These are phyloP conservation scores for Fraxinus excelsior DNA, from an alignment of 257 asterid genomes.

Conservation along the genomic window DNA sequence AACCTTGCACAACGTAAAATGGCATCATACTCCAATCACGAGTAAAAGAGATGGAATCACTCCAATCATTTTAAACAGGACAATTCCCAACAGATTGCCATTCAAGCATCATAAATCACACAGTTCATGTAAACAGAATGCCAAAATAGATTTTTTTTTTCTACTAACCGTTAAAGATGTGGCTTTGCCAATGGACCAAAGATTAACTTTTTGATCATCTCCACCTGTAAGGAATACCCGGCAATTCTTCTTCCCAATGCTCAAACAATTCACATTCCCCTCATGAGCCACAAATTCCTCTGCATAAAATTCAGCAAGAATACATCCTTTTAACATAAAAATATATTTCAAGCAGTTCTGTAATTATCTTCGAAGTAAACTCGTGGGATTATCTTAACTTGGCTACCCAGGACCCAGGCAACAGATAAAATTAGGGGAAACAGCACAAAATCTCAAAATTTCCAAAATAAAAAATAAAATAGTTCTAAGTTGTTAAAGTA, in stretches of 20 bases:
- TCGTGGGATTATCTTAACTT: slow-evolving; percentile 1
- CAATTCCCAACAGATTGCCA: slow-evolving; percentile 9
- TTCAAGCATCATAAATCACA: slow-evolving; percentile 16
- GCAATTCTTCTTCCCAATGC: slow-evolving; percentile 86
- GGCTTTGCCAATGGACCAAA: slow-evolving; percentile 96
- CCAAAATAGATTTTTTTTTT: slow-evolving; percentile 3
- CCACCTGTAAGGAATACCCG: slow-evolving; percentile 91
- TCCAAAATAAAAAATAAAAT: slow-evolving; percentile 3
- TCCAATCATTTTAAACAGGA: slow-evolving; percentile 3
- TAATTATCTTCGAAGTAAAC: slow-evolving; percentile 12
- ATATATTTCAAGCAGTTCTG: slow-evolving; percentile 6
- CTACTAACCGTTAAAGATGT: slow-evolving; percentile 70
- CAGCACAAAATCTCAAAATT: neutral
- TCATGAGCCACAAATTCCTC: slow-evolving; percentile 99
- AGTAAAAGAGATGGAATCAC: neutral
- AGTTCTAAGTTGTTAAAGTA: neutral
- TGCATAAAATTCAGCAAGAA: slow-evolving; percentile 60
- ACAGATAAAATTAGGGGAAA: neutral
- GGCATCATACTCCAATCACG: neutral
- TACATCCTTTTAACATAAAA: slow-evolving; percentile 27
- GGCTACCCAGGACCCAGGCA: slow-evolving; percentile 7
- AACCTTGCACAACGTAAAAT: neutral
- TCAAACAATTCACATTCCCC: slow-evolving; percentile 94
- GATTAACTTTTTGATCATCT: slow-evolving; percentile 94
- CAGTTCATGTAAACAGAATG: slow-evolving; percentile 4